Evolutionary conservation across 140 eudicot genomes (phyloP).

Genomic region (Stevia rebaudiana): DNA sequence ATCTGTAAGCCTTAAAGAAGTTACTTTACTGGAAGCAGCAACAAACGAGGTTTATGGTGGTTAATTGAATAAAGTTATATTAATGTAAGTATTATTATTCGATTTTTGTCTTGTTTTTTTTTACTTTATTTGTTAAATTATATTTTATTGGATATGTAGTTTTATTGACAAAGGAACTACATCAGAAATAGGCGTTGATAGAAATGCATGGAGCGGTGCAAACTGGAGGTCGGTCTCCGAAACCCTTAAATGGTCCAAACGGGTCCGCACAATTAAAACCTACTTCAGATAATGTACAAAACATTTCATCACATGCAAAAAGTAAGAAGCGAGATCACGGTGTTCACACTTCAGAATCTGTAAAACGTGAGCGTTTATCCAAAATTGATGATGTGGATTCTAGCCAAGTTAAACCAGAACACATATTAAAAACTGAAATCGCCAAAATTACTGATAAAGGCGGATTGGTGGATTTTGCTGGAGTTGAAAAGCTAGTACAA

Average conservation of each 20-base stretch:
- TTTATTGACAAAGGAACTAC: slow-evolving; percentile 48
- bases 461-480: slow-evolving; percentile 63
- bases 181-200: slow-evolving; percentile 54
- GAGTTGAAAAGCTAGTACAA: slow-evolving; percentile 75
- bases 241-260: slow-evolving; percentile 49
- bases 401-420: slow-evolving; percentile 43
- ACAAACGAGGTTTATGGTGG: slow-evolving; percentile 80
- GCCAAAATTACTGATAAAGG: slow-evolving; percentile 74
- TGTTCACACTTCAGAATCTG: slow-evolving; percentile 56
- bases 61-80: slow-evolving; percentile 63
- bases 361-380: slow-evolving; percentile 62
- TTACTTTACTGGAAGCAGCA: slow-evolving; percentile 49
- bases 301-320: slow-evolving; percentile 55
- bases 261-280: slow-evolving; percentile 53
- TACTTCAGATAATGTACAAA: slow-evolving; percentile 61
- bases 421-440: slow-evolving; percentile 53
- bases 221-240: slow-evolving; percentile 84
- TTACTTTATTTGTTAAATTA: slow-evolving; percentile 6
- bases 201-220: slow-evolving; percentile 78
- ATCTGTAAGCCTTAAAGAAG: slow-evolving; percentile 57
- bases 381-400: slow-evolving; percentile 67
- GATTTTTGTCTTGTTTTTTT: background rate
- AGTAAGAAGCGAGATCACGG: slow-evolving; percentile 78
- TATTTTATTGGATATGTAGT: slow-evolving; percentile 23
- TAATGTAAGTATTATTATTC: slow-evolving; percentile 40